Evolutionary conservation across 176 grass and related monocot species (phyloP).

Genomic region (Cocos nucifera): DNA sequence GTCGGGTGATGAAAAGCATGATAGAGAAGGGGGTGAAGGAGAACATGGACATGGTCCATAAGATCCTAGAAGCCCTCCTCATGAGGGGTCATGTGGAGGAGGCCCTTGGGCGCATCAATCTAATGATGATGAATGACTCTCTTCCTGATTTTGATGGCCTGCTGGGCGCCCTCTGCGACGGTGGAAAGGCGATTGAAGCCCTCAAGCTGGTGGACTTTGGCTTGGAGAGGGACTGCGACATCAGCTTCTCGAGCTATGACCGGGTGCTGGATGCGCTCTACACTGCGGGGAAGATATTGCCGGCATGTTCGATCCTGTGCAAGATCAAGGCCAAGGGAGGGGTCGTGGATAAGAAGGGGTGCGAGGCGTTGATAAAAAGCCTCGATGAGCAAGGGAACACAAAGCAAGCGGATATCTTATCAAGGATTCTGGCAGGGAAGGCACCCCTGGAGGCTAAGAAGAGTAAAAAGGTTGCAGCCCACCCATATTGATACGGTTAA

Average conservation of each 20-base stretch:
- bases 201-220: conserved; percentile 72
- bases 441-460: conserved; percentile 24
- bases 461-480: conserved; percentile 28
- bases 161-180: conserved; percentile 51
- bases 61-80: conserved; percentile 71
- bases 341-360: conserved; percentile 55
- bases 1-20: conserved; percentile 94
- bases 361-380: conserved; percentile 57
- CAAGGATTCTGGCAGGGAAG: conserved; percentile 62
- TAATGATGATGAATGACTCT: conserved; percentile 62
- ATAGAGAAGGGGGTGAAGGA: conserved; percentile 78
- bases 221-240: conserved; percentile 61
- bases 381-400: conserved; percentile 79
- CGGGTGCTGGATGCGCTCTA: conserved; percentile 66
- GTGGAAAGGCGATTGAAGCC: conserved; percentile 62
- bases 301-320: conserved; percentile 80
- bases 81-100: conserved; percentile 89
- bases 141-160: conserved; percentile 64
- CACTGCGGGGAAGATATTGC: conserved; percentile 57
- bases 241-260: conserved; percentile 74
- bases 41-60: conserved; percentile 67
- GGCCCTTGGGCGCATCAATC: conserved; percentile 64
- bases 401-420: conserved; percentile 88
- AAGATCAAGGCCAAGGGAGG: conserved; percentile 95
- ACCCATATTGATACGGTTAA: too few species aligned